These are phyloP conservation scores for Solanum paucissectum DNA, from an alignment of 257 asterid species.

Conservation along the genomic window DNA sequence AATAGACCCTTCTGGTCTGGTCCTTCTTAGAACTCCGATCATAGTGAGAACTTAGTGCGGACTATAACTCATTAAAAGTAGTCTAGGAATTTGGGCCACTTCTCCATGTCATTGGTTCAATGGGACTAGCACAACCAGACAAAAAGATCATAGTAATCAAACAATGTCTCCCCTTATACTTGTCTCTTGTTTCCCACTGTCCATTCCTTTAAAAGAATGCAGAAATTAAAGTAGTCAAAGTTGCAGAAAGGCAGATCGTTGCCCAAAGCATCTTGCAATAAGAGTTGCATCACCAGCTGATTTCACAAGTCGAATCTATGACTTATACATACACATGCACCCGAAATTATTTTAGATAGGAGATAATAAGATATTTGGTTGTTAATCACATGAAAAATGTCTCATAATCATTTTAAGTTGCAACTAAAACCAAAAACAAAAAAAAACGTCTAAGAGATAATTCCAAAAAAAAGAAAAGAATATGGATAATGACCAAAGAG, in stretches of 20 bases:
- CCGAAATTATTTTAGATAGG: too few relatives aligned
- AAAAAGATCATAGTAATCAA: not conserved
- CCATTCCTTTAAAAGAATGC: not conserved
- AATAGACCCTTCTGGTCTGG: not conserved
- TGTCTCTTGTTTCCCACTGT: not conserved
- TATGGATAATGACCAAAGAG: not conserved
- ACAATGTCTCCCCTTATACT: not conserved
- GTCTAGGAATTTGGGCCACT: not conserved
- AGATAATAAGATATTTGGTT: not conserved
- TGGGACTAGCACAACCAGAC: too few relatives aligned
- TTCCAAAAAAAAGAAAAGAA: not conserved
- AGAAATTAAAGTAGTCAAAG: not conserved
- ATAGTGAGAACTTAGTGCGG: not conserved
- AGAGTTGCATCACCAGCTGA: rapidly evolving
- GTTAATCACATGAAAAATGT: not conserved
- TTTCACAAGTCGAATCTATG: not conserved
- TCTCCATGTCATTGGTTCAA: too few relatives aligned
- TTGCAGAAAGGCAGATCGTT: not conserved
- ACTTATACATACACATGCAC: not conserved
- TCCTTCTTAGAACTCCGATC: too few relatives aligned
- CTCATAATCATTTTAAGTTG: not conserved
- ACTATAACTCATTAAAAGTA: not conserved
- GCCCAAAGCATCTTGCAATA: not conserved
- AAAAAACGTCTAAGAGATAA: not conserved
- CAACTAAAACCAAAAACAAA: not conserved